Evolutionary conservation across 2,329 filamentous ascomycete species (phyloP).

Genomic region (Ceratocystis albifundus): DNA sequence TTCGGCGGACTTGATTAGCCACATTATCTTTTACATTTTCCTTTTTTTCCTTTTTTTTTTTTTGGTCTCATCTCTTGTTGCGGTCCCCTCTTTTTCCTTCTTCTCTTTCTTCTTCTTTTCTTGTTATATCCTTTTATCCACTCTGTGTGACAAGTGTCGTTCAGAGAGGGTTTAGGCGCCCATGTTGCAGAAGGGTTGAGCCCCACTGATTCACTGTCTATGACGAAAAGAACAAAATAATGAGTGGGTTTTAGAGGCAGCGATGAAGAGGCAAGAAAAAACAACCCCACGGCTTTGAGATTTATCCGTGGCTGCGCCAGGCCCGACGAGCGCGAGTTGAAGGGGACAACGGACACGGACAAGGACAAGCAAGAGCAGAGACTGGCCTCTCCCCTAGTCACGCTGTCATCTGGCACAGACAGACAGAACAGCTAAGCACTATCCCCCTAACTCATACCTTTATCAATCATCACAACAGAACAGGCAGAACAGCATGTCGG

Average conservation of each 20-base stretch:
- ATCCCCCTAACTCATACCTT: neutral
- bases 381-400: no score
- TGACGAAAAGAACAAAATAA: neutral
- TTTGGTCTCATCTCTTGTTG: neutral
- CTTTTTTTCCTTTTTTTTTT: neutral
- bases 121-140: neutral
- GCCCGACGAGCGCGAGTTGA: neutral
- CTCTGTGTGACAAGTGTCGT: slow-evolving; percentile 9
- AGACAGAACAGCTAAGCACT: no score
- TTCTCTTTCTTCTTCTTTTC: neutral
- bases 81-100: neutral
- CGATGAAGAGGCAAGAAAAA: neutral
- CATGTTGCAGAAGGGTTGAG: slow-evolving; percentile 7
- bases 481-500: neutral
- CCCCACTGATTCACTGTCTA: slow-evolving; percentile 8
- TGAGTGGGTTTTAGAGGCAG: neutral
- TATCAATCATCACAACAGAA: neutral
- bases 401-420: no score
- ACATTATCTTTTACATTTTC: neutral
- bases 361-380: neutral
- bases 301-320: neutral
- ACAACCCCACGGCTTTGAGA: neutral
- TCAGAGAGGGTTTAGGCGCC: slow-evolving; percentile 7
- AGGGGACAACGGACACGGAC: neutral
- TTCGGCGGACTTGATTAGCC: neutral